Evolutionary conservation across 345 rosid species (phyloP).

Genomic region (thale cress (Arabidopsis thaliana)): DNA sequence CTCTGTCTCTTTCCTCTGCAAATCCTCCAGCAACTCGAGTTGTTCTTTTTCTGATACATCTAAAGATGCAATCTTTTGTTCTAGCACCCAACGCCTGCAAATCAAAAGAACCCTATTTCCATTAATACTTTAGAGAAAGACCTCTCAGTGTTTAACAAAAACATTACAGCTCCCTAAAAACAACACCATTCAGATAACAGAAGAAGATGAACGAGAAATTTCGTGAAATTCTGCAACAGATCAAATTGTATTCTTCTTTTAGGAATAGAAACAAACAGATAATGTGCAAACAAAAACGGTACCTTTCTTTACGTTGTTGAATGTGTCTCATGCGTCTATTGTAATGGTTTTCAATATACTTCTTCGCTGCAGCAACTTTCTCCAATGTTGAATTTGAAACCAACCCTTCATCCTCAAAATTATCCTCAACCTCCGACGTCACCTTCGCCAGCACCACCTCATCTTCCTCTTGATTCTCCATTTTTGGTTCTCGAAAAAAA

Average conservation of each 20-base stretch:
- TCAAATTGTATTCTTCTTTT: not conserved
- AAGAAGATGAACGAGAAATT: not conserved
- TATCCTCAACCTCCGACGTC: conserved; percentile 43
- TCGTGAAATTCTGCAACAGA: not conserved
- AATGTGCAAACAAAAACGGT: not conserved
- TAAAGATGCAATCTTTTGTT: conserved; percentile 75
- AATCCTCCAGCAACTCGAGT: conserved; percentile 68
- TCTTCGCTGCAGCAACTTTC: conserved; percentile 92
- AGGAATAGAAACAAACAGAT: conserved; percentile 31
- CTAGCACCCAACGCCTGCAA: conserved; percentile 68
- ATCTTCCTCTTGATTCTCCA: conserved; percentile 49
- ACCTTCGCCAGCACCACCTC: conserved; percentile 35
- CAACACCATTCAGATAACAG: conserved; percentile 25
- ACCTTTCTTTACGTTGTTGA: conserved; percentile 84
- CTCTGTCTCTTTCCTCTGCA: conserved; percentile 86
- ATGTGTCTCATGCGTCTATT: conserved; percentile 82
- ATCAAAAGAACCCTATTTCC: conserved; percentile 11
- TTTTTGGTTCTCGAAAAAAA: conserved; percentile 8
- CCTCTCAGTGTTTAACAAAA: conserved; percentile 18
- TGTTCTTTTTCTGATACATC: conserved; percentile 78
- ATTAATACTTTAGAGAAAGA: not conserved
- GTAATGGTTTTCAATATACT: conserved; percentile 90
- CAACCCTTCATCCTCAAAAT: conserved; percentile 52
- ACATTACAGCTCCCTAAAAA: conserved; percentile 27
- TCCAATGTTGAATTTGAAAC: conserved; percentile 72